Percentiles rank a stretch among this genome's conserved stretches.
These are phyloP conservation scores for Verticillium zaregamsianum DNA, from an alignment of 2,329 filamentous ascomycete species.

Conservation along the genomic window DNA sequence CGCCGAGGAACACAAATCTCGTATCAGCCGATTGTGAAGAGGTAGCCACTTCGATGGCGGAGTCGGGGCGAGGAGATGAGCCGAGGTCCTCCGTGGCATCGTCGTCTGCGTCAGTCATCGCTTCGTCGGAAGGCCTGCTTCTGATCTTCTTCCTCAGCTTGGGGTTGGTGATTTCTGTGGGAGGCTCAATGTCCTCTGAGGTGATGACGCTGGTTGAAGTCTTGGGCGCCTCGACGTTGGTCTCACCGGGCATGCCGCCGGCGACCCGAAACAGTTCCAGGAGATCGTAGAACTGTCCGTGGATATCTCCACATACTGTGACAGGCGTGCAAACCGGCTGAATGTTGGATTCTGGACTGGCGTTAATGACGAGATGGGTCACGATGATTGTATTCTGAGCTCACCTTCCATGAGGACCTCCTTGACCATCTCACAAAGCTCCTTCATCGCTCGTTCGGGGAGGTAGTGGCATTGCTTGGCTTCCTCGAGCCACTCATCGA, in stretches of 20 bases:
- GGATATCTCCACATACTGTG: slow-evolving; percentile 96
- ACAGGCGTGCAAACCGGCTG: slow-evolving; percentile 96
- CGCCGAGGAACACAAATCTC: slow-evolving; percentile 64
- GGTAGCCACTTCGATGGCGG: slow-evolving; percentile 28
- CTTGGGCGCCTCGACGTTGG: slow-evolving; percentile 62
- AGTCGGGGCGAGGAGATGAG: slow-evolving; percentile 26
- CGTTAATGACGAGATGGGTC: slow-evolving; percentile 4
- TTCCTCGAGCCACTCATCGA: slow-evolving; percentile 95
- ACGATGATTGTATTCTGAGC: slow-evolving; percentile 15
- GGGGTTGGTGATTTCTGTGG: slow-evolving; percentile 81
- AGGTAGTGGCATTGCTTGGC: slow-evolving; percentile 97
- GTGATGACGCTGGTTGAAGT: slow-evolving; percentile 73
- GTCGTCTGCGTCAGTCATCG: slow-evolving; percentile 37
- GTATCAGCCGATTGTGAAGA: slow-evolving; percentile 47
- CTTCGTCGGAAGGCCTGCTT: slow-evolving; percentile 27
- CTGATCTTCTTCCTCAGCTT: slow-evolving; percentile 84
- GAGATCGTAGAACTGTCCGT: slow-evolving; percentile 97
- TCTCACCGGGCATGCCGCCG: slow-evolving; percentile 91
- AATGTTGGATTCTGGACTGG: slow-evolving; percentile 81
- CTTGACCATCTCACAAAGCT: slow-evolving; percentile 97
- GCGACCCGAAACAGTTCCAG: slow-evolving; percentile 95
- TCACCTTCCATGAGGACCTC: slow-evolving; percentile 97
- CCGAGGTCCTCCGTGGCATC: slow-evolving; percentile 42
- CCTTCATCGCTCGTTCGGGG: slow-evolving; percentile 95
- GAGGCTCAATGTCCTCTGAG: slow-evolving; percentile 88